Evolutionary conservation across 805 yeast genomes (phyloP).

Genomic region (Schwanniomyces occidentalis): DNA sequence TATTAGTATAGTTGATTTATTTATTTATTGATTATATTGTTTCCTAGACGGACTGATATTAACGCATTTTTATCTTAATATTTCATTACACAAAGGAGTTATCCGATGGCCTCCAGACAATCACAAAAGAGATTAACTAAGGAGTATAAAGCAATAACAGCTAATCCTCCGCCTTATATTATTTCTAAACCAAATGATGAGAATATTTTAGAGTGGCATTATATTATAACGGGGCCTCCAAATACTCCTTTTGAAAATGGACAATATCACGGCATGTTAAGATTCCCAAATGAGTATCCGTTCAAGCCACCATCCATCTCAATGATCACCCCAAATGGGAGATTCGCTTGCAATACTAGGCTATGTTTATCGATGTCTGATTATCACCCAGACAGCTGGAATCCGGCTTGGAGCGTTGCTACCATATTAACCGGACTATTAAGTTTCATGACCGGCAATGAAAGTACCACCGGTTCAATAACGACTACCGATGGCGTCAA

Average conservation of each 20-base stretch:
- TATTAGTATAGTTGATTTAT: too few relatives aligned
- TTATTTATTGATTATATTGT: too few relatives aligned
- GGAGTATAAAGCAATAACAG: slow-evolving; percentile 76
- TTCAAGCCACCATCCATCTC: slow-evolving; percentile 89
- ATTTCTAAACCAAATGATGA: slow-evolving; percentile 83
- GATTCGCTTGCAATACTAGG: slow-evolving; percentile 78
- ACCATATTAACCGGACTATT: slow-evolving; percentile 84
- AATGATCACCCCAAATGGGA: slow-evolving; percentile 87
- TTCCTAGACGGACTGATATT: too few relatives aligned
- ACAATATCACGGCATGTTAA: slow-evolving; percentile 84
- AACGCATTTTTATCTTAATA: too few relatives aligned
- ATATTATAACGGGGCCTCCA: slow-evolving; percentile 88
- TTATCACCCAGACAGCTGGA: slow-evolving; percentile 93
- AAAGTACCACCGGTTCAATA: slow-evolving; percentile 81
- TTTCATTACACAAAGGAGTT: too few relatives aligned
- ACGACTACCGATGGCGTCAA: slow-evolving; percentile 60
- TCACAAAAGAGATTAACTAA: slow-evolving; percentile 59
- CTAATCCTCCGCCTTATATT: slow-evolving; percentile 82
- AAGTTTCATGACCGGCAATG: slow-evolving; percentile 90
- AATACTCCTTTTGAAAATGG: slow-evolving; percentile 85
- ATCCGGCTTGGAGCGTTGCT: slow-evolving; percentile 93
- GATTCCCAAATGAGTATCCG: slow-evolving; percentile 84
- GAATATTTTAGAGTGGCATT: slow-evolving; percentile 92
- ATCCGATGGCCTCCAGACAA: slow-evolving; percentile 42
- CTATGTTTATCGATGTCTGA: slow-evolving; percentile 92